Percentiles rank a stretch among this genome's conserved stretches.
These are phyloP conservation scores for Hymenoscyphus fraxineus DNA, from an alignment of 2,329 filamentous ascomycete genomes.

Conservation along the genomic window DNA sequence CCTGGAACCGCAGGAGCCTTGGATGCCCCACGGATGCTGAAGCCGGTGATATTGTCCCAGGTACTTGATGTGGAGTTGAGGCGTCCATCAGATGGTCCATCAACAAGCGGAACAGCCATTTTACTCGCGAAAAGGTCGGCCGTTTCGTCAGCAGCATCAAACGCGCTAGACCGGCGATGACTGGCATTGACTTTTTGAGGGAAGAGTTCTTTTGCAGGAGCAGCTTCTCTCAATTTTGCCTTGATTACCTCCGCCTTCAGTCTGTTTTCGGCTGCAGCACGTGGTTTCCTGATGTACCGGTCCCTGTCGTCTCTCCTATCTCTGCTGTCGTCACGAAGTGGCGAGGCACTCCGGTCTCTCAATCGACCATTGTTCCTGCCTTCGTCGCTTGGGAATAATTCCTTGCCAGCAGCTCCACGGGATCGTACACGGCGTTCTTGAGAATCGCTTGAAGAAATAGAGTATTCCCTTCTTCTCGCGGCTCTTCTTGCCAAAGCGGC, in stretches of 20 bases:
- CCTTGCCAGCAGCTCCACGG: conserved; percentile 40
- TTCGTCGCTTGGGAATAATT: conserved; percentile 55
- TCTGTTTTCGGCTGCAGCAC: conserved; percentile 38
- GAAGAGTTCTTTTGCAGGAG: conserved; percentile 49
- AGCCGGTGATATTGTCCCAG: conserved; percentile 36
- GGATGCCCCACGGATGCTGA: conserved; percentile 60
- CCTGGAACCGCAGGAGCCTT: conserved; percentile 46
- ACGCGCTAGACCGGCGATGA: conserved; percentile 47
- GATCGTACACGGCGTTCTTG: conserved; percentile 23
- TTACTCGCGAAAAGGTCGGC: conserved; percentile 48
- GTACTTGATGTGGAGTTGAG: conserved; percentile 12
- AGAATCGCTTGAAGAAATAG: conserved; percentile 34
- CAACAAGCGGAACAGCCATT: conserved; percentile 47
- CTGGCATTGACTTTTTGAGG: conserved; percentile 43
- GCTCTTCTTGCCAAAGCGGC: conserved; percentile 34
- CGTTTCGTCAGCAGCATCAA: conserved; percentile 52
- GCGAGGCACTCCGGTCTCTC: conserved; percentile 35
- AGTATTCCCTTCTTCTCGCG: conserved; percentile 33
- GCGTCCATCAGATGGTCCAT: conserved; percentile 39
- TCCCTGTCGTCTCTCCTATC: conserved; percentile 38
- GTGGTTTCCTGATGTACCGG: conserved; percentile 14
- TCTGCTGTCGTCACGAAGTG: conserved; percentile 37
- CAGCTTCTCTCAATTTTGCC: conserved; percentile 27
- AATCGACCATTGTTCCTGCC: conserved; percentile 31
- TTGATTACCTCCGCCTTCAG: conserved; percentile 45